Conservation (phyloP, 2,329 filamentous ascomycete species). For the Fusarium sambucinum region DNA sequence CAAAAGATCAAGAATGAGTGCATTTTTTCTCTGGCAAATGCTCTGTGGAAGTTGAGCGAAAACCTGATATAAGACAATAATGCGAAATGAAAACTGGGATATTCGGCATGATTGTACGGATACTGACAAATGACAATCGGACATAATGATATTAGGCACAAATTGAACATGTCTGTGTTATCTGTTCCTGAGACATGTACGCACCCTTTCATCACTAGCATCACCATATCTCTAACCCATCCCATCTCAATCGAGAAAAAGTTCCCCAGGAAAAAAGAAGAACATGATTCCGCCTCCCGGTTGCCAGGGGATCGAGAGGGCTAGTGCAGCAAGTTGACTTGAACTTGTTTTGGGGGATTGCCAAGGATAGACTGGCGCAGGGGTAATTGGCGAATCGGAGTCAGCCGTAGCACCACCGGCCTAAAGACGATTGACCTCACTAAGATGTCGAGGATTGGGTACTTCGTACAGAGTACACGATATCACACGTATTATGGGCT, state of each 20-base stretch:
- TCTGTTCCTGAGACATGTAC: constrained; percentile 32
- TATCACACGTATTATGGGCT: constrained; percentile 36
- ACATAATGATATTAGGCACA: not conserved
- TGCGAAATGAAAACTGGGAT: constrained; percentile 16
- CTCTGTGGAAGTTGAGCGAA: constrained; percentile 21
- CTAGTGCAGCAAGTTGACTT: constrained; percentile 18
- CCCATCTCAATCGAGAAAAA: constrained; percentile 30
- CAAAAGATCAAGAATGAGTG: constrained; percentile 10
- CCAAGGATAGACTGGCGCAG: constrained; percentile 30
- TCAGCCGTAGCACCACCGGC: constrained; percentile 21
- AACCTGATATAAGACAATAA: constrained; percentile 29
- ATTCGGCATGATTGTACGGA: not conserved
- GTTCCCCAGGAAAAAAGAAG: constrained; percentile 30
- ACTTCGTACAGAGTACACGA: constrained; percentile 1
- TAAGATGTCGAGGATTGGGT: constrained; percentile 27
- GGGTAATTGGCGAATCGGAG: constrained; percentile 41
- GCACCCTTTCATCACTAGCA: constrained; percentile 12
- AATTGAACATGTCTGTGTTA: constrained; percentile 15
- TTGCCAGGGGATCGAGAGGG: constrained; percentile 39
- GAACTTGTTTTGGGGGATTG: constrained; percentile 27
- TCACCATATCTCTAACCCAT: constrained; percentile 10
- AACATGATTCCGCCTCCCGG: constrained; percentile 30
- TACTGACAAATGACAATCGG: constrained; percentile 1
- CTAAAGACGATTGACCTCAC: constrained; percentile 44
- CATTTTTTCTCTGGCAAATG: constrained; percentile 9